Base-by-base conservation (phyloP, 1,139 yeast species). In the Entelexis paramagnoliae region DNA sequence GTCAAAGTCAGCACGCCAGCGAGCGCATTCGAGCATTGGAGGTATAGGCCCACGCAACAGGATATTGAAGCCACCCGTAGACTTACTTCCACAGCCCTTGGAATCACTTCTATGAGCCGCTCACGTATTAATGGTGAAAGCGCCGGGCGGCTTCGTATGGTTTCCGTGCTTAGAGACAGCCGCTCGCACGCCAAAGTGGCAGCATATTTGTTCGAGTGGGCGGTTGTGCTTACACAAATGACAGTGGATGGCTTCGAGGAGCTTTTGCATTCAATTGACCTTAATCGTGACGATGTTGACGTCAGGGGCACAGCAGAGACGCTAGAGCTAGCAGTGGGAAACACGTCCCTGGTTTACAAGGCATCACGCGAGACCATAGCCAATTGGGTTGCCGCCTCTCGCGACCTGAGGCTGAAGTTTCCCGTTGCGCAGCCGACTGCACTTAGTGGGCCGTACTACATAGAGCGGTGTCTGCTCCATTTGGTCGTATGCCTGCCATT, bases 321-420 rank as follows among this genome's bases (percentile, higher is more conserved):
- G n/a, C 24, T 41, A 10, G 24, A 28, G 17, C 4, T 41, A 10
- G 10, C 16, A 4, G 45, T 41, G 11, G 35, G 34, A 4, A 19
- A 16, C 3, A 28, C 45, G 4, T 9, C 26, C 5, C 10, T 41
- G 4, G 4, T 17, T 13, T 41, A 41, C 24, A 16, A 41, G 20
- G 45, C 45, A 7, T 29, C 45, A 1, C 45, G 34, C 17, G 28
- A 28, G 5, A 26, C 29, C 3, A 29, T 52, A 9, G 43, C 47
- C 2, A 46, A 20, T 3, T 54, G 56, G 56, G 22, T 49, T 2
- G 41, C 51, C 2, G 56, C 51, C 2, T 13, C 54, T 2, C 30
- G 48, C 33, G 43, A 47, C 30, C n/a, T 29, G 8, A 13, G 3
- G 3, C 32, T 50, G 22, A 30, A 35, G 2, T 28, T 30, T 4